A percentile compares a stretch with the other conserved stretches of the same genome.
Evolutionary conservation across 371 early-diverging fungal genomes (phyloP).

Genomic region (Saksenaea vasiformis): DNA sequence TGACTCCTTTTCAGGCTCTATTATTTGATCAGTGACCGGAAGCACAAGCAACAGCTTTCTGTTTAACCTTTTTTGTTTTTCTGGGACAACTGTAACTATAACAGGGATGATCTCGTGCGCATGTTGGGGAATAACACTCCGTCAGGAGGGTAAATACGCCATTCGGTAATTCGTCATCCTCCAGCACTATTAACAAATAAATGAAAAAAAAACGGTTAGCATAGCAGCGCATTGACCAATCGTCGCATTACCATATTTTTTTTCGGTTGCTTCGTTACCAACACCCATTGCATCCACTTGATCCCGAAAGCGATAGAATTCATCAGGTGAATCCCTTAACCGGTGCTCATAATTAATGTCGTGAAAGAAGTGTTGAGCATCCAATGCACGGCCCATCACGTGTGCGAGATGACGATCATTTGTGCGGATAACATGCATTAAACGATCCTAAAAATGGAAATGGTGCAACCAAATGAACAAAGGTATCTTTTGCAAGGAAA

Average conservation of each 20-base stretch:
- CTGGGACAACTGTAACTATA: conserved; percentile 82
- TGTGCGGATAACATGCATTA: conserved; percentile 65
- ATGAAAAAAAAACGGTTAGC: too few relatives aligned
- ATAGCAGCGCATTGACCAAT: too few relatives aligned
- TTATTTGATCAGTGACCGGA: not conserved
- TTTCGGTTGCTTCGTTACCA: conserved; percentile 1
- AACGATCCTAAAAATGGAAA: conserved; percentile 48
- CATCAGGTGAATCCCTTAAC: conserved; percentile 70
- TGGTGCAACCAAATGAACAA: not conserved
- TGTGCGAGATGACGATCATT: conserved; percentile 82
- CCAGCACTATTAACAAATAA: not conserved
- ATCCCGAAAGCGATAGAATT: conserved; percentile 66
- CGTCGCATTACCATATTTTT: conserved; percentile 9
- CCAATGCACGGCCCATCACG: conserved; percentile 77
- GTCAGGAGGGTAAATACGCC: conserved; percentile 51
- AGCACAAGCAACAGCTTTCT: conserved; percentile 25
- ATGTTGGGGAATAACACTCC: conserved; percentile 71
- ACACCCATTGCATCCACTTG: conserved; percentile 11
- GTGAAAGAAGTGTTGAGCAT: conserved; percentile 80
- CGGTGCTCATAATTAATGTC: conserved; percentile 80
- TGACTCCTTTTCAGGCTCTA: conserved; percentile 11
- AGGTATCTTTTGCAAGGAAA: not conserved
- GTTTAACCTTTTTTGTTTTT: conserved; percentile 14
- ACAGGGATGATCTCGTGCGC: conserved; percentile 70
- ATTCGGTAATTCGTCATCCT: conserved; percentile 22